Evolutionary conservation across 164 flowering plant species (phyloP).

Genomic region (Euptelea pleiosperma): DNA sequence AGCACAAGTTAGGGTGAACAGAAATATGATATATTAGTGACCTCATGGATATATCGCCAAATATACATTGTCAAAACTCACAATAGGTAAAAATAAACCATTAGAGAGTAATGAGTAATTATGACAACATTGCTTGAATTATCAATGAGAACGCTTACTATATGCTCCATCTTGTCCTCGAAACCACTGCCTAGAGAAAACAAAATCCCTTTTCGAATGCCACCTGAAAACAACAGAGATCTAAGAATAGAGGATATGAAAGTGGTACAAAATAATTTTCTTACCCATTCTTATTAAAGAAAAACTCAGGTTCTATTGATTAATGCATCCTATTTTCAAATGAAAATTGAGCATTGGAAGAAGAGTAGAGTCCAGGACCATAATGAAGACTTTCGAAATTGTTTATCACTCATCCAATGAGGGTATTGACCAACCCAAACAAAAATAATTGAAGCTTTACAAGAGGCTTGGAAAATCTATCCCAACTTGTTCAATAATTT

Average conservation of each 20-base stretch:
- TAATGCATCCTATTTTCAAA: no score
- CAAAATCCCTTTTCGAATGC: constrained; percentile 87
- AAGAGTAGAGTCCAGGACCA: no score
- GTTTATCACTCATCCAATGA: no score
- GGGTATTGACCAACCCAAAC: no score
- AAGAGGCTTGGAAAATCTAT: no score
- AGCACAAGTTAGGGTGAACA: background rate
- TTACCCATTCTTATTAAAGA: no score
- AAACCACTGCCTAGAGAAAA: constrained; percentile 97
- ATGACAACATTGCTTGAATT: background rate
- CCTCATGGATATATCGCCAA: background rate
- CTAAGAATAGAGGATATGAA: background rate
- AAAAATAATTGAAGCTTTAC: no score
- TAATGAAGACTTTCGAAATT: no score
- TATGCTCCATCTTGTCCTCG: constrained; percentile 91
- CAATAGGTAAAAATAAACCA: background rate
- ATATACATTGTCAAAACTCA: background rate
- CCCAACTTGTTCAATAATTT: no score
- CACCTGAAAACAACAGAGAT: constrained; percentile 44
- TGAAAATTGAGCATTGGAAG: no score
- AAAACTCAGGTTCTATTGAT: no score
- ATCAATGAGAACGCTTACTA: constrained; percentile 44
- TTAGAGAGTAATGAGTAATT: background rate
- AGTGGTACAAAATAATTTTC: background rate
- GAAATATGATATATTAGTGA: background rate